These are phyloP conservation scores for Malassezia globosa DNA, from an alignment of 1,284 basidiomycete genomes.

Conservation along the genomic window DNA sequence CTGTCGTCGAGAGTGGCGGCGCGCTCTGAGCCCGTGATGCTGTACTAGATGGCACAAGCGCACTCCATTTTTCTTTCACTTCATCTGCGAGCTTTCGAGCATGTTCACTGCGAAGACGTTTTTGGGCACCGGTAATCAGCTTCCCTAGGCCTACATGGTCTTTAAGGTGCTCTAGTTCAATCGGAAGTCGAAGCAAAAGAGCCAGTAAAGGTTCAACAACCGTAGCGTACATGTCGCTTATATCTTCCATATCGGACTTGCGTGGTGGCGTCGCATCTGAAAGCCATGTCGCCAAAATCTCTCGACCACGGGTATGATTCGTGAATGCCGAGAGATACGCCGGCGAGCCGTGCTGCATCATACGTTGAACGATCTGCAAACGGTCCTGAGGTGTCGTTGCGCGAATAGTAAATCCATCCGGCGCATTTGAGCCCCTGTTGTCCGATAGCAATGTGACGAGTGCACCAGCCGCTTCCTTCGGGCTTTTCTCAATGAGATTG, in stretches of 20 bases:
- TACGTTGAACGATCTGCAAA: not conserved
- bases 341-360: conserved; percentile 6
- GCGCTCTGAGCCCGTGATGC: not conserved
- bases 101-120: conserved; percentile 18
- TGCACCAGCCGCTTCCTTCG: conserved; percentile 11
- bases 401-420: not conserved
- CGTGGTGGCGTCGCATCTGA: conserved; percentile 18
- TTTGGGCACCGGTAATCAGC: conserved; percentile 23
- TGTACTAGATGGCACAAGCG: conserved; percentile 14
- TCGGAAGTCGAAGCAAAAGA: conserved; percentile 20
- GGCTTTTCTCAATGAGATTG: conserved; percentile 10
- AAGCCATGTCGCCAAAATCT: conserved; percentile 14
- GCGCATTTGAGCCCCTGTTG: not conserved
- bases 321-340: conserved; percentile 7
- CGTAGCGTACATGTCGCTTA: conserved; percentile 24
- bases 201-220: conserved; percentile 23
- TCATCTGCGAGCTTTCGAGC: conserved; percentile 19
- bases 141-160: conserved; percentile 30
- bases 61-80: conserved; percentile 26
- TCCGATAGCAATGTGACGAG: conserved; percentile 10
- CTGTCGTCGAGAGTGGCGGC: not conserved
- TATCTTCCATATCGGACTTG: conserved; percentile 17
- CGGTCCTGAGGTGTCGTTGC: conserved; percentile 11
- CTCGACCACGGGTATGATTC: conserved; percentile 9
- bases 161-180: conserved; percentile 23